Evolutionary conservation across 805 yeast genomes (phyloP).

Genomic region (Candida tibetensis): DNA sequence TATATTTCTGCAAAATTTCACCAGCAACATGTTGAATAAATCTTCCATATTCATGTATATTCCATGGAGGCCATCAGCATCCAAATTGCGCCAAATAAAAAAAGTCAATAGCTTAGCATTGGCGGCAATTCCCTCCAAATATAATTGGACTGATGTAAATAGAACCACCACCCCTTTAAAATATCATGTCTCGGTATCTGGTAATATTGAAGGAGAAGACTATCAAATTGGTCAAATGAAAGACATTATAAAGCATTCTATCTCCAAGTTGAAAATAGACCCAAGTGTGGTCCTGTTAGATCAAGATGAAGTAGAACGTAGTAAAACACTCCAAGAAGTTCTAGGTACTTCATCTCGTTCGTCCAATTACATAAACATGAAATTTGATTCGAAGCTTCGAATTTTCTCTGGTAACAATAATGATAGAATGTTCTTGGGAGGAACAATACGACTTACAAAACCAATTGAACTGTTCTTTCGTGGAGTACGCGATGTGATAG

Average conservation of each 20-base stretch:
- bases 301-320: constrained; percentile 1
- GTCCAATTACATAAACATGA: constrained; percentile 3
- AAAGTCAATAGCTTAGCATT: constrained; percentile 5
- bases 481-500: constrained; percentile 8
- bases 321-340: constrained; percentile 2
- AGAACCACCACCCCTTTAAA: constrained; percentile 6
- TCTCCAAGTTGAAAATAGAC: constrained; percentile 3
- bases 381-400: constrained; percentile 2
- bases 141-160: constrained; percentile 8
- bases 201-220: constrained; percentile 12
- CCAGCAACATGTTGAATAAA: constrained; percentile 11
- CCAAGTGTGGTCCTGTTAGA: constrained; percentile 2
- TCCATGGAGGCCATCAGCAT: constrained; percentile 17
- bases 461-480: constrained; percentile 9
- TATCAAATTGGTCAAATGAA: constrained; percentile 8
- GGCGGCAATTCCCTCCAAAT: constrained; percentile 1
- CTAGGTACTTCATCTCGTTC: constrained; percentile 3
- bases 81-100: constrained; percentile 4
- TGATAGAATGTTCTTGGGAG: constrained; percentile 14
- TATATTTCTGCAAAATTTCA: constrained; percentile 18
- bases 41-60: constrained; percentile 14
- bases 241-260: constrained; percentile 7
- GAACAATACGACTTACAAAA: constrained; percentile 3
- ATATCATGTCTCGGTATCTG: constrained; percentile 17
- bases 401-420: constrained; percentile 4